phyloP scores from a whole-genome alignment of 257 asterid species.

The Hygrophila difformis region DNA sequence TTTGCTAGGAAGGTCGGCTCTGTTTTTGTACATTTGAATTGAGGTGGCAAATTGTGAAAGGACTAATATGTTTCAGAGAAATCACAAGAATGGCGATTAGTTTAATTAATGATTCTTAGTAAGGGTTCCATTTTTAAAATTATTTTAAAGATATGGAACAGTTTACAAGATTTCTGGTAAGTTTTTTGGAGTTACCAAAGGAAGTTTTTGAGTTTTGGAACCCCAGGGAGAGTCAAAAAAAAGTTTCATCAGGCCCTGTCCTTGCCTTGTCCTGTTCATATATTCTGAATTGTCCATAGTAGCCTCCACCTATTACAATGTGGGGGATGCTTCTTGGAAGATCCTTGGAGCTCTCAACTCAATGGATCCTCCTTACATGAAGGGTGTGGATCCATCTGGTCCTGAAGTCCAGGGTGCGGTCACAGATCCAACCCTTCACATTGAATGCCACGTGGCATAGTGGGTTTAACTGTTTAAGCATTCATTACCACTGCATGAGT shows the following conservation, averaged over 20 bases:
- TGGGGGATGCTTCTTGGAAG: too few relatives aligned
- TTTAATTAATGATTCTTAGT: conserved; percentile 11
- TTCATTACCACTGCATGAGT: conserved; percentile 20
- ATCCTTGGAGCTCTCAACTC: too few relatives aligned
- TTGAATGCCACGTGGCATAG: conserved; percentile 25
- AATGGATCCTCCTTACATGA: too few relatives aligned
- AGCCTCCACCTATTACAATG: too few relatives aligned
- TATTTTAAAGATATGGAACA: conserved; percentile 6
- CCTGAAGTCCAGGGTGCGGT: too few relatives aligned
- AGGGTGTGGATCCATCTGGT: too few relatives aligned
- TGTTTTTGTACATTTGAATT: conserved; percentile 15
- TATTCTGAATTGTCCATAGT: conserved; percentile 14
- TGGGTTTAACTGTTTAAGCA: conserved; percentile 16
- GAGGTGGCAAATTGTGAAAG: conserved; percentile 21
- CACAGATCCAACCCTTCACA: too few relatives aligned
- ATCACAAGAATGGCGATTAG: conserved; percentile 9
- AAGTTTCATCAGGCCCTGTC: conserved; percentile 11
- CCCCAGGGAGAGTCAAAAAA: conserved; percentile 22
- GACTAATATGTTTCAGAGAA: conserved; percentile 7
- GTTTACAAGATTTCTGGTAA: conserved; percentile 6
- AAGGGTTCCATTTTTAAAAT: not conserved
- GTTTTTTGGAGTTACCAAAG: conserved; percentile 21
- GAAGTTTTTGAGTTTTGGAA: conserved; percentile 13
- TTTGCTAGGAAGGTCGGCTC: conserved; percentile 34
- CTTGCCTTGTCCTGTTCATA: conserved; percentile 3